These are phyloP conservation scores for Trichosporon coremiiforme DNA, from an alignment of 1,284 basidiomycete species.

Conservation along the genomic window DNA sequence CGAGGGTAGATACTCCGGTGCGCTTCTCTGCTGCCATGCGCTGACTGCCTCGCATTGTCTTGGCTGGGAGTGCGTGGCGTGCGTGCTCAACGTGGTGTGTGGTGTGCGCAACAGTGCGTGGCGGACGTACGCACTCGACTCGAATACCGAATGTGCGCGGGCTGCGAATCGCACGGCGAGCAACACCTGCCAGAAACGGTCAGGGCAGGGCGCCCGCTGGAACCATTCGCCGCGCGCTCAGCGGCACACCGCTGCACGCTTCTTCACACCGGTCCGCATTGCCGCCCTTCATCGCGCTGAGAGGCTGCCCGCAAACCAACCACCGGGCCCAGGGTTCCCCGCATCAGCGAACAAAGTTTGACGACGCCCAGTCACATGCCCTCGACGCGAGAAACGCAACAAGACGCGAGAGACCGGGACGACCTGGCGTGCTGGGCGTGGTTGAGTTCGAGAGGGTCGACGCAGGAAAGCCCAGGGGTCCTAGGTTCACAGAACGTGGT, in stretches of 20 bases:
- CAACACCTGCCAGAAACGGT: neutral
- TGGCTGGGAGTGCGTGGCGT: neutral
- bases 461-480: neutral
- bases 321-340: slow-evolving; percentile 2
- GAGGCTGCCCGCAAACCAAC: neutral
- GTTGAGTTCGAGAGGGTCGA: too few species aligned
- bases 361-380: neutral
- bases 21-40: neutral
- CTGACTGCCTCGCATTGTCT: too few species aligned
- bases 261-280: too few species aligned
- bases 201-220: slow-evolving; percentile 13
- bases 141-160: neutral
- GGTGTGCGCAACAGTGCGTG: slow-evolving; percentile 3
- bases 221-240: neutral
- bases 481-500: neutral
- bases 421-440: neutral
- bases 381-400: neutral
- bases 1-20: slow-evolving; percentile 14
- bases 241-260: too few species aligned
- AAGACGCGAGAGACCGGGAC: neutral
- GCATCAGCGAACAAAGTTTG: neutral
- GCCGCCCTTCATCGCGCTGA: too few species aligned
- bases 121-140: neutral
- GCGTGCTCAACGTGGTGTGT: neutral
- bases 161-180: neutral